These are phyloP conservation scores for Debaryomyces udenii DNA, from an alignment of 1,139 yeast genomes.

Conservation along the genomic window DNA sequence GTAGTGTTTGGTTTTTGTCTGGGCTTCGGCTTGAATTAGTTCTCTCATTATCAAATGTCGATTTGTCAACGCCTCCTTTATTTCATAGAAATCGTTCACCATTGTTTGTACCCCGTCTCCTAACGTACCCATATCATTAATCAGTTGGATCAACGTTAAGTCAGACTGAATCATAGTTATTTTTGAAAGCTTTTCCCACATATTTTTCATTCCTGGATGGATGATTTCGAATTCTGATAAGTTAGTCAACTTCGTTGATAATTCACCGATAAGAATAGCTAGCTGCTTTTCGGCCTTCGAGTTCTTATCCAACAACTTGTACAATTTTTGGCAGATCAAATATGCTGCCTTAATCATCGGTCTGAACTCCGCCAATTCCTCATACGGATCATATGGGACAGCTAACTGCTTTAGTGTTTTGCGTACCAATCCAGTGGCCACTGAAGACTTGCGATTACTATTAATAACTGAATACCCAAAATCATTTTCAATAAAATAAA, in stretches of 20 bases:
- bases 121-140: conserved; percentile 72
- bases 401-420: conserved; percentile 89
- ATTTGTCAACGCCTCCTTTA: conserved; percentile 91
- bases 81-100: conserved; percentile 76
- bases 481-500: conserved; percentile 85
- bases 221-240: conserved; percentile 54
- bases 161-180: conserved; percentile 75
- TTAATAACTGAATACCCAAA: conserved; percentile 75
- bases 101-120: conserved; percentile 75
- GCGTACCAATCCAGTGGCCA: conserved; percentile 83
- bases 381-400: conserved; percentile 87
- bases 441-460: conserved; percentile 53
- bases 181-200: conserved; percentile 81
- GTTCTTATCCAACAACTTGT: conserved; percentile 55
- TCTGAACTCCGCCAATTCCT: conserved; percentile 79
- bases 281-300: conserved; percentile 58
- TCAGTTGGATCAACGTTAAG: conserved; percentile 70
- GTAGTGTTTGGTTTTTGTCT: conserved; percentile 69
- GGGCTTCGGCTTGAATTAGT: conserved; percentile 73
- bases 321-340: conserved; percentile 58
- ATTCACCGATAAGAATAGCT: conserved; percentile 61
- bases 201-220: conserved; percentile 71
- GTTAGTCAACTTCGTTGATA: conserved; percentile 59
- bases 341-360: conserved; percentile 85
- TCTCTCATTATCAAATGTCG: conserved; percentile 93